Base-by-base conservation (phyloP, 306 rosid genomes). In the Cucurbita ficifolia region DNA sequence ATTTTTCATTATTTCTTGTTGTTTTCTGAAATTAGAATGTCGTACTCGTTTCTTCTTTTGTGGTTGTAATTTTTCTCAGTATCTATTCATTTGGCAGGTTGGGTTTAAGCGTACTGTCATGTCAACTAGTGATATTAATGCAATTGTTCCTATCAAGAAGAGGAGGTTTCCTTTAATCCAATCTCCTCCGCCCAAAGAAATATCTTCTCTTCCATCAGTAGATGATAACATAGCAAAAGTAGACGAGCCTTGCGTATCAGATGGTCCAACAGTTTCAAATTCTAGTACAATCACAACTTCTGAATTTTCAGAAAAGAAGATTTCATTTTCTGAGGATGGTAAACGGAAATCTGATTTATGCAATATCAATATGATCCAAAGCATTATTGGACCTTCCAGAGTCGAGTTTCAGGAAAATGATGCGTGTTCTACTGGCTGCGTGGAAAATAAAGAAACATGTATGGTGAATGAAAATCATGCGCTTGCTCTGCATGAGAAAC, bases 81-180 rank as follows among this genome's bases (percentile, higher is more conserved):
- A 56, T 8, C 10, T 24, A 79, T 87, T 90, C 74, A 86, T 79
- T 84, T 90, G 87, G 85, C 96, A 92, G 98, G 86, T 82, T 46
- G 91, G 88, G 89, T 79, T 90, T 57, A 88, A 88, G 78, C 83
- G 93, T 64, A 72, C 65, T 81, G 80, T 76, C 75, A 86, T 87
- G 86, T 84, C 84, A 33, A 75, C 81, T 86, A 84, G 88, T 86
- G 88, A 84, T 86, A 88, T 85, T 79, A 77, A 79, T 86, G 86
- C 89, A 83, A 92, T 89, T 85, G 89, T 92, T 68, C 98, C 98
- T 40, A 90, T 92, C 83, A 92, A 92, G 93, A 92, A 92, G 82
- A 86, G 98, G 81, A 83, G 87, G 82, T 90, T 85, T 73, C 91
- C 88, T 10, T 36, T 84, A 73, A 62, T 81, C 71, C 79, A 60